A percentile compares a stretch with the other conserved stretches of the same genome.
These are phyloP conservation scores for Boletellus ananiceps DNA, from an alignment of 768 basidiomycete species.

Conservation along the genomic window DNA sequence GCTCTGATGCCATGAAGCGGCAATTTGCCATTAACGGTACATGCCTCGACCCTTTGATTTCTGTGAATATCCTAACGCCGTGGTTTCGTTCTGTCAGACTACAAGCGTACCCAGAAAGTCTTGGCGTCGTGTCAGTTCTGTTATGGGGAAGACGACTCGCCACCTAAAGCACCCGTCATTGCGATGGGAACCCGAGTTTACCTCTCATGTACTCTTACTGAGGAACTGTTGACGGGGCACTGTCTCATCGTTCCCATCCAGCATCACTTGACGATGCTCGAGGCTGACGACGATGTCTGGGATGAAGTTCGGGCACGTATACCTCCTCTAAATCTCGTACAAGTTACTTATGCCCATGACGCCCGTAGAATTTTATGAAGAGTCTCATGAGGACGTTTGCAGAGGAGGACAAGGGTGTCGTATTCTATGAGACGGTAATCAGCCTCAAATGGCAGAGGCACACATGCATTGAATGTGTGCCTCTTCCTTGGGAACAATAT, in stretches of 20 bases:
- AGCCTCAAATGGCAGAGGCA: constrained; percentile 85
- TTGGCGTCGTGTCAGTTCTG: constrained; percentile 84
- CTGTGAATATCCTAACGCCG: background rate
- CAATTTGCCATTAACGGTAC: constrained; percentile 93
- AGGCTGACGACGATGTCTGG: constrained; percentile 97
- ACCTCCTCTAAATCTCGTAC: background rate
- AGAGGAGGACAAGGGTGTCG: constrained; percentile 86
- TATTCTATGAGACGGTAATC: constrained; percentile 94
- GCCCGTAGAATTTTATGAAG: constrained; percentile 70
- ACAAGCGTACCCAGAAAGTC: constrained; percentile 89
- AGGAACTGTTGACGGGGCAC: constrained; percentile 89
- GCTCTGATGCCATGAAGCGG: constrained; percentile 92
- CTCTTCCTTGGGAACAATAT: constrained; percentile 83
- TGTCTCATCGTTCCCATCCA: constrained; percentile 95
- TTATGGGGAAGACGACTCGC: constrained; percentile 87
- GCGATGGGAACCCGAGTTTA: constrained; percentile 90
- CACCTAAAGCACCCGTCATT: constrained; percentile 81
- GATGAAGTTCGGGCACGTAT: constrained; percentile 83
- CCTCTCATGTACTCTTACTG: constrained; percentile 81
- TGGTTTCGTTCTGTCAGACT: constrained; percentile 51
- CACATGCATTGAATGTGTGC: constrained; percentile 90
- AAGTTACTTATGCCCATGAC: constrained; percentile 1
- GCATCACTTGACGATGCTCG: constrained; percentile 86
- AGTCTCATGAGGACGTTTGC: constrained; percentile 94
- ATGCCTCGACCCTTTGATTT: constrained; percentile 12